phyloP scores from a whole-genome alignment of 768 basidiomycete genomes.

The Crepidotus variabilis region DNA sequence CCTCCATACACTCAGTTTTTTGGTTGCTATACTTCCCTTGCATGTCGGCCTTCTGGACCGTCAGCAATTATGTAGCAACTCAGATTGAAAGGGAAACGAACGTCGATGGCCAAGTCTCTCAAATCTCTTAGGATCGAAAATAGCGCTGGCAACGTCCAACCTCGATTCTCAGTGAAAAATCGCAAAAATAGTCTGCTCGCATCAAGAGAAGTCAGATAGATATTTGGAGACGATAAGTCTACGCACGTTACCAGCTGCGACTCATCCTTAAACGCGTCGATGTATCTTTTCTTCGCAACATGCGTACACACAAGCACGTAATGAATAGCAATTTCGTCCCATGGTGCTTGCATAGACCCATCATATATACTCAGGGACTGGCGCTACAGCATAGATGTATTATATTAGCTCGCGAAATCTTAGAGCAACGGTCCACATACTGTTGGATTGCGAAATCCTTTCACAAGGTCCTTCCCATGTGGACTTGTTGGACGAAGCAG shows the following conservation, averaged over 20 bases:
- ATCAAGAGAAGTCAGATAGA: neutral
- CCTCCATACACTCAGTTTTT: constrained; percentile 73
- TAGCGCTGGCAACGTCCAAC: constrained; percentile 83
- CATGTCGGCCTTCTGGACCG: constrained; percentile 51
- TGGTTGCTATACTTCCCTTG: constrained; percentile 55
- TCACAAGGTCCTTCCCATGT: constrained; percentile 72
- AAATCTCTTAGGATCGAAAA: constrained; percentile 81
- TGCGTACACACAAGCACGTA: constrained; percentile 75
- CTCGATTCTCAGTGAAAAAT: constrained; percentile 75
- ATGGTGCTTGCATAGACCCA: constrained; percentile 66
- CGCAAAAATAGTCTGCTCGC: constrained; percentile 62
- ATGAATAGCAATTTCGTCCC: constrained; percentile 85
- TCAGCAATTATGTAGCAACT: neutral
- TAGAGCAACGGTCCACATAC: constrained; percentile 20
- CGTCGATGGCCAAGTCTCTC: constrained; percentile 83
- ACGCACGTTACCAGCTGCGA: constrained; percentile 73
- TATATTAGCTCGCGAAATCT: constrained; percentile 1
- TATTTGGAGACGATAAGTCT: neutral
- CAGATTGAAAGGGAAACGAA: constrained; percentile 24
- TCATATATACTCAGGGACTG: constrained; percentile 44
- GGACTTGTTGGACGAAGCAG: constrained; percentile 74
- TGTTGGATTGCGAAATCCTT: constrained; percentile 61
- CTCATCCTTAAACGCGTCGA: constrained; percentile 80
- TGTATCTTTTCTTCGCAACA: constrained; percentile 60
- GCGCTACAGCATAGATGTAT: constrained; percentile 25